These are phyloP conservation scores for Russula emetica DNA, from an alignment of 768 basidiomycete genomes.

Conservation along the genomic window DNA sequence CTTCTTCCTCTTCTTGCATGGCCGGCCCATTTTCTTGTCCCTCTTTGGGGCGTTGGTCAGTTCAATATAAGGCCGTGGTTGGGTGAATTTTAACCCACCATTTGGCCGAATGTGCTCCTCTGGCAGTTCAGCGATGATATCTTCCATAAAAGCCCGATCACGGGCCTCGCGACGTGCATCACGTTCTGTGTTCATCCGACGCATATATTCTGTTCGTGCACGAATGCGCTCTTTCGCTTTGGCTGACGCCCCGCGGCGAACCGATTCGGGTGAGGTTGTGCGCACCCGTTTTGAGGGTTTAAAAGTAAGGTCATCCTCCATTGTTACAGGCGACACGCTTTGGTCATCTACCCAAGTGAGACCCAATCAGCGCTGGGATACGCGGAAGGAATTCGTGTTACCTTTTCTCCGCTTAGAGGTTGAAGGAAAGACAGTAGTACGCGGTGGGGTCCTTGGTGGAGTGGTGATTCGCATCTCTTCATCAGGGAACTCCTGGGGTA, in stretches of 20 bases:
- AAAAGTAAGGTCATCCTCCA: neutral
- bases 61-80: neutral
- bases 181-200: slow-evolving; percentile 36
- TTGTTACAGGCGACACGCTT: slow-evolving; percentile 1
- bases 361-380: neutral
- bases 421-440: slow-evolving; percentile 5
- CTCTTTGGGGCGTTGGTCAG: neutral
- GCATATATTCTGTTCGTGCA: slow-evolving; percentile 38
- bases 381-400: neutral
- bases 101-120: slow-evolving; percentile 10
- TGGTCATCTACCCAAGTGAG: slow-evolving; percentile 3
- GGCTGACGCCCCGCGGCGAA: slow-evolving; percentile 39
- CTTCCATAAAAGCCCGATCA: slow-evolving; percentile 41
- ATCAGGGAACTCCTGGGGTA: neutral
- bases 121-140: slow-evolving; percentile 33
- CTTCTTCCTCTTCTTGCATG: slow-evolving; percentile 14
- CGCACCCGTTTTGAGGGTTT: slow-evolving; percentile 46
- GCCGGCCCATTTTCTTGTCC: neutral
- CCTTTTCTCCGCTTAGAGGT: slow-evolving; percentile 22
- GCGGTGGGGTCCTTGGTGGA: slow-evolving; percentile 2
- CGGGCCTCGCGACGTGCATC: slow-evolving; percentile 37
- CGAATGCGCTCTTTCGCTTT: slow-evolving; percentile 41
- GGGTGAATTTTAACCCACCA: slow-evolving; percentile 1
- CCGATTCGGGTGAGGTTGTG: slow-evolving; percentile 43
- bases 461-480: slow-evolving; percentile 16